Base-by-base conservation (phyloP, 1,139 yeast species). In the Yamadazyma siamensis region DNA sequence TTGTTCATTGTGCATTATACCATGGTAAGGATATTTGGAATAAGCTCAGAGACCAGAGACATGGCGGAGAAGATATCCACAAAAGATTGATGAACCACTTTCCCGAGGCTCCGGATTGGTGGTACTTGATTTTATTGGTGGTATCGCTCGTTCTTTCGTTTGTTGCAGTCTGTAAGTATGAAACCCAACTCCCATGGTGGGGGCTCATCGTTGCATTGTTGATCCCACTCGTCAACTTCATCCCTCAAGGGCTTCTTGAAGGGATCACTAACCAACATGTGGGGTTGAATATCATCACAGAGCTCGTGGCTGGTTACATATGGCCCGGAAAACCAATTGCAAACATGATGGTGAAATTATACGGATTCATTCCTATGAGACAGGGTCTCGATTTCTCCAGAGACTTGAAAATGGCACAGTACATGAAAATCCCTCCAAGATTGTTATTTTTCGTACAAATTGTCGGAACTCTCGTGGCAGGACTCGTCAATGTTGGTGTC, bases 101-200 rank as follows among this genome's bases (percentile, higher is more conserved):
- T 52, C 65, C 61, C 30, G 75, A 70, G 39, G 78, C 70, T 14
- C 87, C 87, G 16, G 75, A 69, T 37, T 77, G 84, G 84, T 75
- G 83, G 80, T 80, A 61, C 47, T 47, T 47, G 1, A 44, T 65
- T 13, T 57, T 74, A 3, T 70, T 76, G 46, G 43, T 63, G 16
- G 35, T 52, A 15, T 59, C 61, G 35, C 61, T 64, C 32, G 70
- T 52, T 15, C 34, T 64, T 39, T 48, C 70, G 4, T 49, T 65
- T 34, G 67, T 54, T 13, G 57, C 64, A 16, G 41, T 56, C 23
- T 50, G 56, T 42, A 61, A 46, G 6, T 62, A 62, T 61, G 36
- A 49, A 26, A 78, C 71, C 13, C 58, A 65, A 37, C 46, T 59
- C 52, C 65, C 66, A 13, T 54, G 59, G 23, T 61, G 63, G 59